phyloP scores from a whole-genome alignment of 768 basidiomycete species.

The Psilocybe sp. region DNA sequence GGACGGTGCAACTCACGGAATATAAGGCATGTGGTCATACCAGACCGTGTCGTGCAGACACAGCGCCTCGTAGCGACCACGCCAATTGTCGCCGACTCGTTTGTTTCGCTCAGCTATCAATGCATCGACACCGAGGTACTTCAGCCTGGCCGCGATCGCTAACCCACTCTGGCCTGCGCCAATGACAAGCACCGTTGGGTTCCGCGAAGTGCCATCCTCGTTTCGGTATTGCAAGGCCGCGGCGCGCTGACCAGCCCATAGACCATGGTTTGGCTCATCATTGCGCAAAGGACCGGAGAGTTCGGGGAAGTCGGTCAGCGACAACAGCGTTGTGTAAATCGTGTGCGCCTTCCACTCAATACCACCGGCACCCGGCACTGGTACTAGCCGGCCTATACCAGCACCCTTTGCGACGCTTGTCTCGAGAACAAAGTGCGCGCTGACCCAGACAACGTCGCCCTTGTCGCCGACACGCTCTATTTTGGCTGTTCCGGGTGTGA shows the following conservation, averaged over 20 bases:
- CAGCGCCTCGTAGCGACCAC: slow-evolving; percentile 55
- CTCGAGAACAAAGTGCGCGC: slow-evolving; percentile 45
- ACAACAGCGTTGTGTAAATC: slow-evolving; percentile 49
- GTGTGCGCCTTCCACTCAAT: slow-evolving; percentile 52
- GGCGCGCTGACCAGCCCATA: slow-evolving; percentile 44
- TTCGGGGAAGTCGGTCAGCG: slow-evolving; percentile 42
- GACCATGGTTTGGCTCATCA: slow-evolving; percentile 39
- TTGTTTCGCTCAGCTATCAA: slow-evolving; percentile 53
- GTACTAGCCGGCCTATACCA: slow-evolving; percentile 50
- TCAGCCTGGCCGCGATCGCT: slow-evolving; percentile 52
- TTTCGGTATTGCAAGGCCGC: slow-evolving; percentile 41
- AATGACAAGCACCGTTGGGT: slow-evolving; percentile 55
- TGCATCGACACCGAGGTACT: slow-evolving; percentile 43
- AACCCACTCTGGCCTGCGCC: slow-evolving; percentile 58
- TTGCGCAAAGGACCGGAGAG: slow-evolving; percentile 38
- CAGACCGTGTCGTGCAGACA: slow-evolving; percentile 54
- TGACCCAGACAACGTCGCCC: slow-evolving; percentile 47
- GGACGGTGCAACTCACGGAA: slow-evolving; percentile 33
- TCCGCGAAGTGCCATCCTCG: slow-evolving; percentile 39
- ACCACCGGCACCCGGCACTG: slow-evolving; percentile 22
- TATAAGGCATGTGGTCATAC: slow-evolving; percentile 56
- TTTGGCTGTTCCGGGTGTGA: slow-evolving; percentile 16
- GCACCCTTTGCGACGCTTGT: slow-evolving; percentile 39
- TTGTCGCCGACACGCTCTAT: slow-evolving; percentile 31
- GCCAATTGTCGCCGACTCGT: slow-evolving; percentile 57